These are phyloP conservation scores for Fusarium mangiferae DNA, from an alignment of 2,329 filamentous ascomycete genomes.

Conservation along the genomic window DNA sequence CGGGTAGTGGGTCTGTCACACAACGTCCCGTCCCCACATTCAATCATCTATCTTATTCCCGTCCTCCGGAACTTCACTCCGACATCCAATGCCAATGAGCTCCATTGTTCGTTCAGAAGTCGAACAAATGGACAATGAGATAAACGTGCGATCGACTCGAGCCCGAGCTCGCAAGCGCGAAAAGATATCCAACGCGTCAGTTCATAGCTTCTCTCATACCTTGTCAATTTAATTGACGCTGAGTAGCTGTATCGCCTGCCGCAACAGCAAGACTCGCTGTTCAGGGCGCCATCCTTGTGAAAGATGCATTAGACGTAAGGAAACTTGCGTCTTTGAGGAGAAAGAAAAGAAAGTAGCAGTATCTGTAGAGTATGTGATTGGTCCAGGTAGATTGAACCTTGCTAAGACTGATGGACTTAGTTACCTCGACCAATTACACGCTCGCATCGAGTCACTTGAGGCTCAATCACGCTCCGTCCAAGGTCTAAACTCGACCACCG, in stretches of 20 bases:
- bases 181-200: conserved; percentile 26
- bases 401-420: background rate
- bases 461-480: background rate
- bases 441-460: conserved; percentile 28
- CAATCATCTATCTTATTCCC: conserved; percentile 1
- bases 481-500: background rate
- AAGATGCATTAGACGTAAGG: conserved; percentile 27
- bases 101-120: background rate
- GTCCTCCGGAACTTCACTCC: background rate
- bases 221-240: background rate
- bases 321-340: conserved; percentile 30
- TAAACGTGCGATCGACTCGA: background rate
- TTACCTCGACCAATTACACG: conserved; percentile 31
- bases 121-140: conserved; percentile 7
- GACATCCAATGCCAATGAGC: background rate
- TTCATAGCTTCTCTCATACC: background rate
- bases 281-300: conserved; percentile 33
- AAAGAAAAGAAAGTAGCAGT: conserved; percentile 32
- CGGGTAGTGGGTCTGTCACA: background rate
- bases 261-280: conserved; percentile 33
- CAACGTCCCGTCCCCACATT: background rate
- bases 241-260: conserved; percentile 30
- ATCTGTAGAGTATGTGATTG: conserved; percentile 19
- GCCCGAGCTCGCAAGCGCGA: conserved; percentile 2
- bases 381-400: background rate